Base-by-base conservation (phyloP, 2,329 filamentous ascomycete species). In the Teratosphaeria destructans region DNA sequence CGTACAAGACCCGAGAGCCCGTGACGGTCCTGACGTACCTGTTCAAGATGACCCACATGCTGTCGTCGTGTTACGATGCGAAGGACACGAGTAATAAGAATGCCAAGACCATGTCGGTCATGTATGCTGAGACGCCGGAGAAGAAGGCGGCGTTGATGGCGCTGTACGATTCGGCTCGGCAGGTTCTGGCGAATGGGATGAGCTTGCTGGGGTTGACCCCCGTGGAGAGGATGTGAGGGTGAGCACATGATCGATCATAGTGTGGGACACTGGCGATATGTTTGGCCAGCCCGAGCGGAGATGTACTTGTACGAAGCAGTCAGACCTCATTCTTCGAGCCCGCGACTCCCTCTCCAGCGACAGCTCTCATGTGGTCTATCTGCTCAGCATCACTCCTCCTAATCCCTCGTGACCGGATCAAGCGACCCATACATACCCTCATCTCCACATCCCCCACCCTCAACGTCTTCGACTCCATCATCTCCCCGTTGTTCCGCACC, bases 101-200 rank as follows among this genome's bases (percentile, higher is more conserved):
- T 57, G 69, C 69, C 23, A 72, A 72, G 70, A 72, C 69, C 29
- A 79, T 95, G 62, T 84, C 88, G 70, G 89, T 94, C 58, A 84
- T 95, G n/a, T 88, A 89, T 58, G 88, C 85, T 62, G 88, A 93
- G 74, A 70, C 62, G 43, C 79, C 78, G 34, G 85, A 88, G 71
- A 75, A 91, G 58, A 85, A 88, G 79, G 75, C 78, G 68, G 86
- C 88, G 29, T 81, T 90, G 66, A 83, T 90, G 81, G 88, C 88
- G 11, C 76, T 95, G 66, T 95, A 95, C 72, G 85, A 87, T 66
- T 80, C 86, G 2, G 87, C 89, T 6, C 82, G 87, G 68, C 85
- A 86, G 62, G 89, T 93, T 39, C 78, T 95, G 63, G 81, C 82
- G 68, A 95, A 94, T 73, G 90, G 89, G 62, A 95, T 95, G 90